Base-by-base conservation (phyloP, 1,284 basidiomycete species). In the Ceratobasidium sp. region DNA sequence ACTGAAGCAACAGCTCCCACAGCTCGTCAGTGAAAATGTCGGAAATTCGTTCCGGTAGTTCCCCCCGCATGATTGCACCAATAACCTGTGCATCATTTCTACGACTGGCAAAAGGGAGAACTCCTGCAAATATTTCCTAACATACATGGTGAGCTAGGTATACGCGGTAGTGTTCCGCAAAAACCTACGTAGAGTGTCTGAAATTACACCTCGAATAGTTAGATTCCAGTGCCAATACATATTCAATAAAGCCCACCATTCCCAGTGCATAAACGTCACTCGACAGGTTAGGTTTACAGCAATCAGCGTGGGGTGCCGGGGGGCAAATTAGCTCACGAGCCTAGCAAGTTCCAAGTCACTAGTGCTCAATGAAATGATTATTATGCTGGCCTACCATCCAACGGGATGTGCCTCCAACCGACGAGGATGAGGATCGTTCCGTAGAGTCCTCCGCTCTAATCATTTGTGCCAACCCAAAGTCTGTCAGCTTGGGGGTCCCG, bases 381-480 rank as follows among this genome's bases (percentile, higher is more conserved):
- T 15, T 12, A 31, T 3, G 8, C 7, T 27, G 3, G 27, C 43
- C 5, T 49, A 62, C 57, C 60, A 64, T 64, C 60, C 60, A 64
- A n/a, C 60, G 60, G 3, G 60, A 45, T 6, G 60, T 64, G 3
- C 60, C 60, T n/a, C 60, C 60, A 40, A 52, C 47, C 1, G 34
- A 22, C 22, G 60, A 64, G 3, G 60, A 64, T 17, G 60, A 64
- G 12, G 60, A 64, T 5, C 60, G 60, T 20, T 64, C 60, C 2
- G 17, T 64, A n/a, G 60, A 64, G n/a, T 64, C 60, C 25, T 64
- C 60, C 31, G 60, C 47, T 38, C 60, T 45, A 38, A 64, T 47
- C 60, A 64, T 64, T 52, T 64, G 60, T 15, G 60, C 60, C 47
- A 64, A 34, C 20, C 60, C 60, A 52, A 64, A 64, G 31, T 64